phyloP scores from a whole-genome alignment of 2,329 filamentous ascomycete species.

The Colletotrichum filicis region DNA sequence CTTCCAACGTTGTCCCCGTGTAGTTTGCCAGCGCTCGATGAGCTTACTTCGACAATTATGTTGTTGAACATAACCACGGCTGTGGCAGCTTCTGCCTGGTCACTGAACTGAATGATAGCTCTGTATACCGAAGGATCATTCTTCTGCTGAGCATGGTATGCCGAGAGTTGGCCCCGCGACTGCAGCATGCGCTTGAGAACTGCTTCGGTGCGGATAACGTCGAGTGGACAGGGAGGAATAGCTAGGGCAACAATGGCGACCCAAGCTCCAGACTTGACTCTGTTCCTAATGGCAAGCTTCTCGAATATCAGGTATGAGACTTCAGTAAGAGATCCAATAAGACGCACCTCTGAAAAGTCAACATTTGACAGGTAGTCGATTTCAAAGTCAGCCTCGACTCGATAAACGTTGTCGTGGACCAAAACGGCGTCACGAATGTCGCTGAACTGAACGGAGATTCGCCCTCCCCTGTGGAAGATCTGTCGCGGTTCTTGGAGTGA shows the following conservation, averaged over 20 bases:
- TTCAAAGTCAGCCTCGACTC: constrained; percentile 58
- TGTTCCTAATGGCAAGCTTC: constrained; percentile 1
- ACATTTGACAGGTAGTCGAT: constrained; percentile 55
- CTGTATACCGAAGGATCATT: constrained; percentile 11
- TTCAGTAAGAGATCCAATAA: background rate
- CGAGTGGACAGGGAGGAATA: background rate
- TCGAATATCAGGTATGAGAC: constrained; percentile 19
- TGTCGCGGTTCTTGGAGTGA: constrained; percentile 51
- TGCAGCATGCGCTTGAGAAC: constrained; percentile 21
- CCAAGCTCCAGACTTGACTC: background rate
- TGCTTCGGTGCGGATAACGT: constrained; percentile 10
- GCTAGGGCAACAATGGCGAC: constrained; percentile 22
- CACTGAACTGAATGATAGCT: constrained; percentile 21
- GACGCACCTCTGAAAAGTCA: constrained; percentile 54
- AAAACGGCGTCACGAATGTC: constrained; percentile 70
- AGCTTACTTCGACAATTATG: constrained; percentile 23
- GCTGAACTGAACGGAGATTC: constrained; percentile 65
- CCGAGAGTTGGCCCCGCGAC: constrained; percentile 18
- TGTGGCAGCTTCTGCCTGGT: constrained; percentile 3
- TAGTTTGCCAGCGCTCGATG: too few species aligned
- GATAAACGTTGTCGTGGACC: constrained; percentile 57
- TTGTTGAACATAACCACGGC: constrained; percentile 24
- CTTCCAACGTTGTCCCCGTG: too few species aligned
- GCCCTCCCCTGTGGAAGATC: constrained; percentile 47
- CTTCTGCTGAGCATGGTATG: constrained; percentile 9